A percentile compares a stretch with the other conserved stretches of the same genome.
phyloP scores from a whole-genome alignment of 257 asterid genomes.

The Thymus quinquecostatus region DNA sequence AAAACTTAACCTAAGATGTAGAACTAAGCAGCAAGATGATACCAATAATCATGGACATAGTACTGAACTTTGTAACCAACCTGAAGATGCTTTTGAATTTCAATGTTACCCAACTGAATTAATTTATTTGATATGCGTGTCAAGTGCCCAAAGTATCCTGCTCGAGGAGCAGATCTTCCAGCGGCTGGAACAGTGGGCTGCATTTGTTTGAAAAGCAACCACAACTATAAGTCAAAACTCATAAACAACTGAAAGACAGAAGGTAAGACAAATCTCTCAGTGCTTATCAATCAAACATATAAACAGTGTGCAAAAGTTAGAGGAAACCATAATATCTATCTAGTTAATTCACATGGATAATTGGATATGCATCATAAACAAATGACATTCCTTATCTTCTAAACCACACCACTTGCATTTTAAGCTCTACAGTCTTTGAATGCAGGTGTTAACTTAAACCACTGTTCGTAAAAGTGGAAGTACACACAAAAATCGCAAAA shows the following conservation, averaged over 20 bases:
- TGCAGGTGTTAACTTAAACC: constrained; percentile 16
- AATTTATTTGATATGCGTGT: constrained; percentile 84
- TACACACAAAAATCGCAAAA: constrained; percentile 14
- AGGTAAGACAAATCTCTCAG: constrained; percentile 10
- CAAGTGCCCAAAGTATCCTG: constrained; percentile 85
- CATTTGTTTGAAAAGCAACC: constrained; percentile 35
- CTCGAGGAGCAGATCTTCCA: constrained; percentile 71
- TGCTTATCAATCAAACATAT: neutral
- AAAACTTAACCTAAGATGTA: constrained; percentile 1
- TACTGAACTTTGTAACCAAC: constrained; percentile 40
- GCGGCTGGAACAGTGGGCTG: constrained; percentile 81
- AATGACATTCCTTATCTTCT: constrained; percentile 13
- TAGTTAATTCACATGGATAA: constrained; percentile 7
- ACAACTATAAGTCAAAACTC: constrained; percentile 27
- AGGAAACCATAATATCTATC: neutral
- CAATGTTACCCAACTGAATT: constrained; percentile 63
- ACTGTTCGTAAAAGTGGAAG: constrained; percentile 22
- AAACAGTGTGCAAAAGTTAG: constrained; percentile 13
- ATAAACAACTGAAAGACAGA: constrained; percentile 6
- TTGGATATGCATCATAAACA: constrained; percentile 8
- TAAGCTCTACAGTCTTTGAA: constrained; percentile 20
- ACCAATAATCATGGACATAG: neutral
- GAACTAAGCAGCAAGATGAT: constrained; percentile 12
- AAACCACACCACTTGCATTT: constrained; percentile 10
- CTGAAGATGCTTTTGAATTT: constrained; percentile 73